These are phyloP conservation scores for Globisporangium heterothallicum DNA, from an alignment of 352 stramenopile genomes.

Conservation along the genomic window DNA sequence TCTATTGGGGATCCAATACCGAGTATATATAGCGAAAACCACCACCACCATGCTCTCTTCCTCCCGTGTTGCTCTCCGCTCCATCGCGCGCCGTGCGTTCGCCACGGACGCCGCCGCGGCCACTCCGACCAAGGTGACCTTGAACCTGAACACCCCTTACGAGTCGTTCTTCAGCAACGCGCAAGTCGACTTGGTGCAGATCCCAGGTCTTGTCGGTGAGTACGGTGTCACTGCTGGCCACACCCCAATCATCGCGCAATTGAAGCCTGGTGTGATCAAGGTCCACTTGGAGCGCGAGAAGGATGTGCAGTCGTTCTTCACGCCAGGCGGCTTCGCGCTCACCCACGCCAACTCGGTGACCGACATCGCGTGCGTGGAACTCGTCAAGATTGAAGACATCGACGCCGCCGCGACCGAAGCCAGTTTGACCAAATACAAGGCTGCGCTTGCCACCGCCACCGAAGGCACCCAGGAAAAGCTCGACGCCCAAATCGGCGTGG, in stretches of 20 bases:
- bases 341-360: slow-evolving; percentile 95
- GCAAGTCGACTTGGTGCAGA: slow-evolving; percentile 89
- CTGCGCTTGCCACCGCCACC: slow-evolving; percentile 65
- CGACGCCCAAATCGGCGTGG: slow-evolving; percentile 94
- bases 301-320: slow-evolving; percentile 96
- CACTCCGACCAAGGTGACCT: slow-evolving; percentile 74
- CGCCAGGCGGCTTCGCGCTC: slow-evolving; percentile 94
- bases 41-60: slow-evolving; percentile 40
- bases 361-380: slow-evolving; percentile 96
- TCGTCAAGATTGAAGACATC: slow-evolving; percentile 96
- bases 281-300: slow-evolving; percentile 81
- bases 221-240: slow-evolving; percentile 97
- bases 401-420: slow-evolving; percentile 86
- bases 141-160: slow-evolving; percentile 83
- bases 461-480: slow-evolving; percentile 88
- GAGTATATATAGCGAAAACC: slow-evolving; percentile 4
- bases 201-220: slow-evolving; percentile 93
- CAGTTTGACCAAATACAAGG: slow-evolving; percentile 91
- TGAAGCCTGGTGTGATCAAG: slow-evolving; percentile 95
- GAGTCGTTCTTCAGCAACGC: slow-evolving; percentile 78
- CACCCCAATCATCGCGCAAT: slow-evolving; percentile 94
- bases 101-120: slow-evolving; percentile 34
- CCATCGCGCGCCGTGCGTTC: slow-evolving; percentile 49
- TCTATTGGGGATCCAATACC: too few relatives aligned
- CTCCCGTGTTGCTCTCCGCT: slow-evolving; percentile 42